Base-by-base conservation (phyloP, 2,329 filamentous ascomycete genomes). In the Bretziella fagacearum region DNA sequence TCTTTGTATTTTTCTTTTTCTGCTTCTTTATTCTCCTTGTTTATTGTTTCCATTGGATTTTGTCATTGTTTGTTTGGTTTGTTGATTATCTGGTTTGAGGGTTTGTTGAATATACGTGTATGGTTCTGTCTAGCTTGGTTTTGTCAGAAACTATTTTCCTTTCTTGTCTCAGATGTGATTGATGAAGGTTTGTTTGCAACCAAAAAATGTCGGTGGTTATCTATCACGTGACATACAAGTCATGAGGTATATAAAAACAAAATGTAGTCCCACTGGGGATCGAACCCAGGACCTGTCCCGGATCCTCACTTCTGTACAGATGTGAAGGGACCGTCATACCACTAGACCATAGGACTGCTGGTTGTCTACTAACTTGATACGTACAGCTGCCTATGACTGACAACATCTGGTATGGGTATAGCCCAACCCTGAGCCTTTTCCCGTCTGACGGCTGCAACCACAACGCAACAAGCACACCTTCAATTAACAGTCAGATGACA, bases 311-410 rank as follows among this genome's bases (percentile, higher is more conserved):
- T 13, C 5, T 11, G n/a, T 4, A 0, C 3, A 36, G 7, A 13
- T 50, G 48, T 50, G 48, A 50, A 50, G 48, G 48, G 48, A 50
- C 48, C 44, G 48, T 50, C 43, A 50, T 50, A 50, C 48, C 48
- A 50, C 48, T 50, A 50, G 43, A 46, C 48, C 48, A 50, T 50
- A 50, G 48, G 48, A 50, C 56, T 73, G n/a, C n/a, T n/a, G n/a
- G n/a, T n/a, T n/a, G n/a, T n/a, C n/a, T n/a, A n/a, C n/a, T n/a
- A n/a, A n/a, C n/a, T n/a, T n/a, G n/a, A n/a, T n/a, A n/a, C n/a
- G n/a, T n/a, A n/a, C n/a, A n/a, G n/a, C n/a, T n/a, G n/a, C n/a
- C n/a, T n/a, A n/a, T n/a, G n/a, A n/a, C n/a, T n/a, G n/a, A n/a
- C n/a, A n/a, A n/a, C n/a, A n/a, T n/a, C n/a, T n/a, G n/a, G n/a